Evolutionary conservation across 441 rosid genomes (phyloP).

Genomic region (Populus hybrid): DNA sequence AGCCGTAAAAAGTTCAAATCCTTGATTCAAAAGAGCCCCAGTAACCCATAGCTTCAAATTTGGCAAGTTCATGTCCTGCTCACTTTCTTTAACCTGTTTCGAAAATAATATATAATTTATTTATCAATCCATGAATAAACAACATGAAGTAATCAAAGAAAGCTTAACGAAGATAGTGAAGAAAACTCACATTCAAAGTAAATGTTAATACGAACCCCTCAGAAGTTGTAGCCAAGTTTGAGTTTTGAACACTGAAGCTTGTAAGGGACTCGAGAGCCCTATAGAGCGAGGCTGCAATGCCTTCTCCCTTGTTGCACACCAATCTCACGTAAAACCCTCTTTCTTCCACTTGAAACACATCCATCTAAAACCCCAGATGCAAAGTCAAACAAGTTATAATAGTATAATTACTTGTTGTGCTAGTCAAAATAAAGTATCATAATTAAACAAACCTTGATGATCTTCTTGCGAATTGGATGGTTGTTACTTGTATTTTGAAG

Average conservation of each 20-base stretch:
- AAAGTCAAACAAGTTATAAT: not conserved
- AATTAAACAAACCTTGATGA: slow-evolving; percentile 38
- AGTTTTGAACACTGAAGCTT: slow-evolving; percentile 59
- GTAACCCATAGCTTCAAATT: slow-evolving; percentile 73
- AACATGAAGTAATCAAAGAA: not conserved
- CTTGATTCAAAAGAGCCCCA: slow-evolving; percentile 76
- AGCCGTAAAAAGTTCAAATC: slow-evolving; percentile 50
- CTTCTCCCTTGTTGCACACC: slow-evolving; percentile 51
- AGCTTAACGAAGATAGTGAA: not conserved
- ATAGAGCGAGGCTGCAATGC: slow-evolving; percentile 60
- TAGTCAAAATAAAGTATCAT: not conserved
- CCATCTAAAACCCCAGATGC: slow-evolving; percentile 36
- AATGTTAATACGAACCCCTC: slow-evolving; percentile 54
- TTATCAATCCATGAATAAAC: not conserved
- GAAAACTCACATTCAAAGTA: slow-evolving; percentile 46
- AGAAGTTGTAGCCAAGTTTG: slow-evolving; percentile 51
- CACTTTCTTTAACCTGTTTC: slow-evolving; percentile 52
- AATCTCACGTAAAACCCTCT: slow-evolving; percentile 62
- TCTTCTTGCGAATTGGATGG: slow-evolving; percentile 38
- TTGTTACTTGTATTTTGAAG: slow-evolving; percentile 17
- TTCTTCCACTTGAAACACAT: slow-evolving; percentile 70
- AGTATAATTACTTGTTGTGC: not conserved
- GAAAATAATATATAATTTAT: not conserved
- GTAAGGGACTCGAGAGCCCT: slow-evolving; percentile 69
- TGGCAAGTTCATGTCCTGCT: slow-evolving; percentile 50